These are phyloP conservation scores for Penicillium sp. DNA, from an alignment of 2,329 filamentous ascomycete genomes.

Conservation along the genomic window DNA sequence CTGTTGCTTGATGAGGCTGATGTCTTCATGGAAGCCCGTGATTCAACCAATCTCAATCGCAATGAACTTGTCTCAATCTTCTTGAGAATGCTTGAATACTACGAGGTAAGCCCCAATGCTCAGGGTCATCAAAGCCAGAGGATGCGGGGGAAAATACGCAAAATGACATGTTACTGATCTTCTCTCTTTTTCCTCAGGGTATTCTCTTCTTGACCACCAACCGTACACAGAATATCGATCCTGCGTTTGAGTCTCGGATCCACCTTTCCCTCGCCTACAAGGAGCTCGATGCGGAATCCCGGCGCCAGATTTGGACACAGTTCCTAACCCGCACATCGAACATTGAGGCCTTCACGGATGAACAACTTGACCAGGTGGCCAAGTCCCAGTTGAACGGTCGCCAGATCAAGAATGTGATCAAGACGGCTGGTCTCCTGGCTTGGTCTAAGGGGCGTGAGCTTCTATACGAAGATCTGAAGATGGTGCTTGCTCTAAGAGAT, in stretches of 20 bases:
- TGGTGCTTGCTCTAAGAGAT: slow-evolving; percentile 14
- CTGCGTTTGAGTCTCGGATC: slow-evolving; percentile 52
- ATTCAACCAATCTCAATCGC: slow-evolving; percentile 42
- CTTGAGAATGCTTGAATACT: slow-evolving; percentile 32
- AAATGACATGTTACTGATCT: slow-evolving; percentile 31
- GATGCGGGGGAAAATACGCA: not conserved
- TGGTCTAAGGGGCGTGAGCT: slow-evolving; percentile 20
- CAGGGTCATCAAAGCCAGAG: no score
- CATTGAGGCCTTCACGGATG: slow-evolving; percentile 15
- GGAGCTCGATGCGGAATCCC: slow-evolving; percentile 38
- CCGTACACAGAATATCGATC: slow-evolving; percentile 51
- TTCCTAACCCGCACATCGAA: slow-evolving; percentile 37
- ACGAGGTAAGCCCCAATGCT: slow-evolving; percentile 19
- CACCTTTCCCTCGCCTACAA: slow-evolving; percentile 42
- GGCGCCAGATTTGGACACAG: slow-evolving; percentile 47
- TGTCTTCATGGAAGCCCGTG: slow-evolving; percentile 38
- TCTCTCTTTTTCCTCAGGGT: slow-evolving; percentile 41
- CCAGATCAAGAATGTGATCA: slow-evolving; percentile 49
- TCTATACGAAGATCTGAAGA: slow-evolving; percentile 23
- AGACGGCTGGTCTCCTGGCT: slow-evolving; percentile 45
- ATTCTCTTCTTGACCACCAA: slow-evolving; percentile 55
- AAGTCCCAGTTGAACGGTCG: slow-evolving; percentile 31
- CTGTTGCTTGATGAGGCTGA: slow-evolving; percentile 53
- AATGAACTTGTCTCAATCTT: slow-evolving; percentile 49
- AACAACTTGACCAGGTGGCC: slow-evolving; percentile 28